Evolutionary conservation across 208 protist genomes (phyloP), one percentile per base, ranked within the genome.

Genomic region (Jaenimonas drosophilae): DNA sequence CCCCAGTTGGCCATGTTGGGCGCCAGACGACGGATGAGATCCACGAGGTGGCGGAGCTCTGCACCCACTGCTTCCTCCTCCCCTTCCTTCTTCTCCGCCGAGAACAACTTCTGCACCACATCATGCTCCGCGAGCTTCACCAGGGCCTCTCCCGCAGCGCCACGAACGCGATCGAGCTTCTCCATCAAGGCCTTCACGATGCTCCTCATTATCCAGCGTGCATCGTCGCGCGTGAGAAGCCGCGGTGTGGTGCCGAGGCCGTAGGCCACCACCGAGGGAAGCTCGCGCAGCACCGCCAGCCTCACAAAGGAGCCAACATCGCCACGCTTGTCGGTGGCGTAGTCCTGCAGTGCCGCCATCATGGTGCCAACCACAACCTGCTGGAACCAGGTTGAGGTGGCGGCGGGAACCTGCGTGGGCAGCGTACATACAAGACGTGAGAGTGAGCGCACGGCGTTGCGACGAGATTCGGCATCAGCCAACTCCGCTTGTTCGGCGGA

Each of bases 281-380:
- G 50, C 11, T 50, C 52, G 17, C 70, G 51, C 59, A 97, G 72
- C 4, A 90, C 75, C 17, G 85, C 91, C 20, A 96, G 64, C 36
- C 97, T 88, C 17, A 98, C 94, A 85, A 96, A 98, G 25, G 85
- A 96, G n/a, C 97, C 97, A 17, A 98, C 91, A 58, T 99, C 97
- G 45, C 97, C 97, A 43, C 97, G 76, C 49, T 93, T 92, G 54
- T 98, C 96, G 5, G 87, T 70, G 16, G 76, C 70, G 64, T 98
- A 98, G 67, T 98, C 96, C 4, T 90, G 56, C 27, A 88, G 50
- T 7, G 71, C 74, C 1, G 25, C 26, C 24, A 97, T 32, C 24
- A 97, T 30, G 24, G 73, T 69, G 6, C 52, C 56, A 12, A 70
- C 70, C 19, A 93, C 57, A 4, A 56, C 32, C 9, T 31, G 40